phyloP scores from a whole-genome alignment of 208 protist species.

The Novymonas esmeraldas region DNA sequence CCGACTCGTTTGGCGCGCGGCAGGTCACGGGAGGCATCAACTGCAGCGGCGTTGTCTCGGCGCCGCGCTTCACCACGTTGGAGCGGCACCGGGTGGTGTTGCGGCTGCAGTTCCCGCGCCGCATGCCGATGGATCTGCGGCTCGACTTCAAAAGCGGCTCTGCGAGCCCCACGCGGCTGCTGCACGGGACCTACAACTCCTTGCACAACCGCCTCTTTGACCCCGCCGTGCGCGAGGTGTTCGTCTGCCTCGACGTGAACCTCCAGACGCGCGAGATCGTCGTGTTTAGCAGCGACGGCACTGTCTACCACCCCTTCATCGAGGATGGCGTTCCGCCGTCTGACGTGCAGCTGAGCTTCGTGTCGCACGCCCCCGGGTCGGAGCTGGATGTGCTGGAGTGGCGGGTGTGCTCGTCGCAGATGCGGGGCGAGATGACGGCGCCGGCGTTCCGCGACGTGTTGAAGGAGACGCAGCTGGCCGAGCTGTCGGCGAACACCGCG shows the following conservation, averaged over 20 bases:
- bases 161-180: constrained; percentile 22
- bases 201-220: constrained; percentile 32
- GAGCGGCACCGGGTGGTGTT: constrained; percentile 66
- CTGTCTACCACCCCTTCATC: constrained; percentile 42
- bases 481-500: constrained; percentile 34
- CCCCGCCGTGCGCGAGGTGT: constrained; percentile 33
- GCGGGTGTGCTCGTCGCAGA: constrained; percentile 30
- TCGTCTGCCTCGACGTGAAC: constrained; percentile 42
- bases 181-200: constrained; percentile 28
- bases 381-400: constrained; percentile 50
- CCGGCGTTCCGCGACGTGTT: constrained; percentile 19
- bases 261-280: constrained; percentile 40
- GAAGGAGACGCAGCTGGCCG: constrained; percentile 8
- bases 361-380: constrained; percentile 41
- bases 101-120: constrained; percentile 40
- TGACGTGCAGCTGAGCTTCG: constrained; percentile 47
- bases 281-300: constrained; percentile 47
- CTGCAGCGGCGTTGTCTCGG: constrained; percentile 21
- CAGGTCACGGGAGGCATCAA: constrained; percentile 25
- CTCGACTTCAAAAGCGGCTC: constrained; percentile 45
- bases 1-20: neutral
- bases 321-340: constrained; percentile 25
- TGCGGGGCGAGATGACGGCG: constrained; percentile 30
- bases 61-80: constrained; percentile 40
- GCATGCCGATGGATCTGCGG: constrained; percentile 36